Base-by-base conservation (phyloP, 495 filamentous ascomycete species). In the Aspergillus diversus region DNA sequence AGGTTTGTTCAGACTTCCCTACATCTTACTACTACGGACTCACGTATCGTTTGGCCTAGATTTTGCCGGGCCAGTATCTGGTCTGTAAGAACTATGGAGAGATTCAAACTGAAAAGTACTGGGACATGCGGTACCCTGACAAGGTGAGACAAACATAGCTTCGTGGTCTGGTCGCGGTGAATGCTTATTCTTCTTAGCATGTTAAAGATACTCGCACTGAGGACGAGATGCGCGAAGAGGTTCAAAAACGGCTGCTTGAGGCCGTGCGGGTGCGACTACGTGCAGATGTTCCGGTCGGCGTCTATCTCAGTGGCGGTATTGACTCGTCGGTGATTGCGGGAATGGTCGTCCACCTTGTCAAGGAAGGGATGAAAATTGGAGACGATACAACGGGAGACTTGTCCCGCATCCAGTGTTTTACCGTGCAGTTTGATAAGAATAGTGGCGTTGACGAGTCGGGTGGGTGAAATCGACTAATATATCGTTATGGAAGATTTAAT, bases 281-380 rank as follows among this genome's bases (percentile, higher is more conserved):
- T 21, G 82, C 83, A 3, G 83, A 86, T 67, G 83, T 85, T 0
- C 76, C 77, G 7, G 71, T 86, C 7, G 83, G 82, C 2, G 69
- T 86, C 48, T 83, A 80, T 57, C 69, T 85, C 1, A 78, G 73
- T 31, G 83, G 83, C n/a, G 84, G 84, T 3, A 71, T 86, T 33
- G 83, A 84, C 62, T 82, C 78, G 5, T 81, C 81, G 0, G 74
- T 75, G 7, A 68, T 85, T 33, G 83, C 82, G 15, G 81, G 83
- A 13, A 85, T 86, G 66, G 79, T 79, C 27, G 74, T 73, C 2
- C 72, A 83, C 60, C 76, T 84, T 3, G 69, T 80, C 1, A 67
- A 75, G 27, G 69, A 83, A 46, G 75, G 73, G 16, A 66, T 69
- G 7, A 65, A 66, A 37, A 67, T 80, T 7, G 77, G 78, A 8